Evolutionary conservation across 805 yeast species (phyloP).

Genomic region (Saccharomycopsis microspora): DNA sequence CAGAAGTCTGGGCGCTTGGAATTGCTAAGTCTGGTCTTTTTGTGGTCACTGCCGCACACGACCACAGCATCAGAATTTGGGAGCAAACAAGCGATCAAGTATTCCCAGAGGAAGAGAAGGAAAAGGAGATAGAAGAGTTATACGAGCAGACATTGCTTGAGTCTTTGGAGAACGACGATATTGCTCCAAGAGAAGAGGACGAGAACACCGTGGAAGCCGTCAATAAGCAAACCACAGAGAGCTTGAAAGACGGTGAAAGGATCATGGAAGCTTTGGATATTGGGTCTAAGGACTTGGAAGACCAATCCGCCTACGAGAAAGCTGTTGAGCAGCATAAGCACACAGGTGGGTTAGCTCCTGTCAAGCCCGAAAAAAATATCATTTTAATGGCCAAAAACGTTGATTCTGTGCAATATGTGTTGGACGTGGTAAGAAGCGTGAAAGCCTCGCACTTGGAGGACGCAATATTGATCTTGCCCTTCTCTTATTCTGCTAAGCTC

Average conservation of each 20-base stretch:
- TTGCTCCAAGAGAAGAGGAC: constrained; percentile 30
- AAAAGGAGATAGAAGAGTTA: constrained; percentile 86
- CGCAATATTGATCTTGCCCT: constrained; percentile 83
- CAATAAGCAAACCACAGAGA: constrained; percentile 75
- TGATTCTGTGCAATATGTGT: constrained; percentile 67
- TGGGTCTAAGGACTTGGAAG: constrained; percentile 60
- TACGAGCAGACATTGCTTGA: constrained; percentile 74
- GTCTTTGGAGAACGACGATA: constrained; percentile 52
- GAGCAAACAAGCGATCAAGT: constrained; percentile 86
- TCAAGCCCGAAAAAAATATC: constrained; percentile 54
- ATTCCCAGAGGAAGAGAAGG: constrained; percentile 94
- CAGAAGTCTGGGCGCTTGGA: constrained; percentile 91
- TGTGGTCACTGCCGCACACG: constrained; percentile 81
- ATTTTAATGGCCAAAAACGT: constrained; percentile 57
- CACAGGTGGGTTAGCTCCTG: constrained; percentile 29
- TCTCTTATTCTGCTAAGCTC: constrained; percentile 65
- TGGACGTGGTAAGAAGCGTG: constrained; percentile 59
- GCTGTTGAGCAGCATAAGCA: constrained; percentile 30
- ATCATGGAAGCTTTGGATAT: constrained; percentile 86
- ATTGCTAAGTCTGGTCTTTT: constrained; percentile 60
- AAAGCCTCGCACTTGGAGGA: constrained; percentile 84
- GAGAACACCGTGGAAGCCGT: constrained; percentile 52
- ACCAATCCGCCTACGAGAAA: constrained; percentile 35
- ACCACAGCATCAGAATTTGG: constrained; percentile 91
- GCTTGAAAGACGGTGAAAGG: constrained; percentile 89